A percentile compares a stretch with the other conserved stretches of the same genome.
phyloP scores from a whole-genome alignment of 1,284 basidiomycete species.

The Earliella scabrosa region DNA sequence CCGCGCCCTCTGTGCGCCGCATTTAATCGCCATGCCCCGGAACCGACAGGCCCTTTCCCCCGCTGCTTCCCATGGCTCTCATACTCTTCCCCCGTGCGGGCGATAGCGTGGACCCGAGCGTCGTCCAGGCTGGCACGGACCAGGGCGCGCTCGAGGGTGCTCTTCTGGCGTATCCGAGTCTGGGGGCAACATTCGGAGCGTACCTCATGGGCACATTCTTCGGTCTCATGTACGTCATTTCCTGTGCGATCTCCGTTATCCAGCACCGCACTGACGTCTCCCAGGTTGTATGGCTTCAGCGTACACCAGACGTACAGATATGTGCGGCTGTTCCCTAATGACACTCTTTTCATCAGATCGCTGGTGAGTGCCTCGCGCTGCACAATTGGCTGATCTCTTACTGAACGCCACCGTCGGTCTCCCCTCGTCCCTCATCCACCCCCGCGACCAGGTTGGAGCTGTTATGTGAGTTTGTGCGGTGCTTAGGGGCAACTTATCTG shows the following conservation, averaged over 20 bases:
- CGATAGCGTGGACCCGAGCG: background rate
- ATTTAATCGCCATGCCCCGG: background rate
- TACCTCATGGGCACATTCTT: constrained; percentile 5
- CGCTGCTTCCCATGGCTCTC: background rate
- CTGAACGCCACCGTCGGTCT: background rate
- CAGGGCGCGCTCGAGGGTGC: background rate
- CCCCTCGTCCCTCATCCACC: background rate
- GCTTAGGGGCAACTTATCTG: no score
- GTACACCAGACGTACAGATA: constrained; percentile 10
- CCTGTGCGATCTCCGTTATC: background rate
- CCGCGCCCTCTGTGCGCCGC: background rate
- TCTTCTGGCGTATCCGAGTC: background rate
- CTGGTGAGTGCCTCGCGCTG: background rate
- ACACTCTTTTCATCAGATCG: constrained; percentile 5
- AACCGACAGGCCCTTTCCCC: background rate
- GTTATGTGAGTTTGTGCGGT: constrained; percentile 15
- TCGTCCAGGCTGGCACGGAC: no score
- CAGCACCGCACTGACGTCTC: background rate
- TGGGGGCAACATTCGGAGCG: background rate
- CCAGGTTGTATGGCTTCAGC: constrained; percentile 2
- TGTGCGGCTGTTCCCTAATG: background rate
- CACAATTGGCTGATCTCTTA: background rate
- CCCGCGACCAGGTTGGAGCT: background rate
- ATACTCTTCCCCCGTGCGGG: background rate
- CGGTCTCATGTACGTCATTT: constrained; percentile 5